phyloP scores from a whole-genome alignment of 352 stramenopile genomes.

The Blastocystis sp. region DNA sequence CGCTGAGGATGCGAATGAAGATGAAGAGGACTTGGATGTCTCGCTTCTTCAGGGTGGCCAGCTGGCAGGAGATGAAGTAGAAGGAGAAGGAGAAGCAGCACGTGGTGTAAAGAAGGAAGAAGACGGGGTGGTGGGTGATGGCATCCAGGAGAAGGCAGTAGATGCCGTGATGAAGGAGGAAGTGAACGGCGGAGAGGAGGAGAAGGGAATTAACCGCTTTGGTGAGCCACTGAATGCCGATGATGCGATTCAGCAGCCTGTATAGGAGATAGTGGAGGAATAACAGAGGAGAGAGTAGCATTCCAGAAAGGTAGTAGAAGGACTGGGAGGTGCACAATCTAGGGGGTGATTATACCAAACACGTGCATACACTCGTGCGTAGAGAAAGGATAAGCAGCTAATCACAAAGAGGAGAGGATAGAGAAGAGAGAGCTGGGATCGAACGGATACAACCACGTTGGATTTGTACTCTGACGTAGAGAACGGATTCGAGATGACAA shows the following conservation, averaged over 20 bases:
- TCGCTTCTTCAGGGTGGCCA: conserved; percentile 7
- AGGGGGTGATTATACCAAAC: not conserved
- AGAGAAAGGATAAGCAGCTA: conserved; percentile 28
- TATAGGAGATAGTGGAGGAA: not conserved
- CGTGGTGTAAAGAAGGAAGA: conserved; percentile 30
- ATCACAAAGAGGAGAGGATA: conserved; percentile 18
- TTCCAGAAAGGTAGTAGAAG: conserved; percentile 24
- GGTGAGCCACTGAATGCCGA: not conserved
- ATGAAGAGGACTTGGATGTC: conserved; percentile 32
- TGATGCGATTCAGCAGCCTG: not conserved
- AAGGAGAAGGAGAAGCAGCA: conserved; percentile 26
- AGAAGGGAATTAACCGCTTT: not conserved
- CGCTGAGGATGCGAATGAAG: not conserved
- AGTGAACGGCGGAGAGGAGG: not conserved
- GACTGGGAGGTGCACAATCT: conserved; percentile 5
- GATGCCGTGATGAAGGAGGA: not conserved
- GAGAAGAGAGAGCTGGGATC: conserved; percentile 12
- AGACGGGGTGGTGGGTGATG: not conserved
- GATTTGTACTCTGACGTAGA: not conserved
- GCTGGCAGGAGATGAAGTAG: not conserved
- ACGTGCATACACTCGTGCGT: conserved; percentile 11
- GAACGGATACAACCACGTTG: not conserved
- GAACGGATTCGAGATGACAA: conserved; percentile 17
- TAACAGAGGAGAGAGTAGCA: not conserved
- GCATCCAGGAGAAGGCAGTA: not conserved